phyloP scores from a whole-genome alignment of 1,139 yeast species.

The Taiozyma onychis region DNA sequence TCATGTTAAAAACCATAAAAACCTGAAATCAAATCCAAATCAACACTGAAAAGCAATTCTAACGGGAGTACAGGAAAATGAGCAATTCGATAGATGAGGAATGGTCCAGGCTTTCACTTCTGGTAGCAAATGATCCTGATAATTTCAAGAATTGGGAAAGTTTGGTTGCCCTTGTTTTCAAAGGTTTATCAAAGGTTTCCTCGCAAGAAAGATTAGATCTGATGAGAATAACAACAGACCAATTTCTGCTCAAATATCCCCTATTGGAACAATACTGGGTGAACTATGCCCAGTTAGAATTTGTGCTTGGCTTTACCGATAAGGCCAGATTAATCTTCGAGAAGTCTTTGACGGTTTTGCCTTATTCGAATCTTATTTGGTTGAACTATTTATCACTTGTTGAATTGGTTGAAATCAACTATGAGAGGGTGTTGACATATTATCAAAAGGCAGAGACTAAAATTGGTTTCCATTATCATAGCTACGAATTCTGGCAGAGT shows the following conservation, averaged over 20 bases:
- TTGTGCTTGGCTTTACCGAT: slow-evolving; percentile 49
- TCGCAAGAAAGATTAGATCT: slow-evolving; percentile 33
- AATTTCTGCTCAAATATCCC: slow-evolving; percentile 61
- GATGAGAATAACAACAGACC: slow-evolving; percentile 47
- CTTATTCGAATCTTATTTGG: slow-evolving; percentile 71
- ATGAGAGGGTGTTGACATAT: slow-evolving; percentile 31
- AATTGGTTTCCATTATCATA: slow-evolving; percentile 70
- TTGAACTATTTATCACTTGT: slow-evolving; percentile 52
- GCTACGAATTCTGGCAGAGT: slow-evolving; percentile 70
- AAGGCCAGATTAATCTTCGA: slow-evolving; percentile 46
- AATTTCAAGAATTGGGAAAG: slow-evolving; percentile 45
- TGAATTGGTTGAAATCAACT: slow-evolving; percentile 33
- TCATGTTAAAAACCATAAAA: too few relatives aligned
- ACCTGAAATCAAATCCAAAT: too few relatives aligned
- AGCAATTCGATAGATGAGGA: slow-evolving; percentile 13
- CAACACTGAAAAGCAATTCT: not conserved
- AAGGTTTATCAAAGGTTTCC: slow-evolving; percentile 41
- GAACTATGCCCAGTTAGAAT: slow-evolving; percentile 65
- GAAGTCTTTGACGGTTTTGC: slow-evolving; percentile 46
- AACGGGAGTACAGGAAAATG: not conserved
- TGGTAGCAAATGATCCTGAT: slow-evolving; percentile 37
- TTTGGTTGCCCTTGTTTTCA: slow-evolving; percentile 32
- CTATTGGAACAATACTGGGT: slow-evolving; percentile 75
- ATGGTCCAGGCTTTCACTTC: slow-evolving; percentile 11
- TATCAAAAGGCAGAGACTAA: slow-evolving; percentile 58